Evolutionary conservation across 768 basidiomycete genomes (phyloP), one percentile per base, ranked within the genome.

Genomic region (Phanerodontia chrysosporium): DNA sequence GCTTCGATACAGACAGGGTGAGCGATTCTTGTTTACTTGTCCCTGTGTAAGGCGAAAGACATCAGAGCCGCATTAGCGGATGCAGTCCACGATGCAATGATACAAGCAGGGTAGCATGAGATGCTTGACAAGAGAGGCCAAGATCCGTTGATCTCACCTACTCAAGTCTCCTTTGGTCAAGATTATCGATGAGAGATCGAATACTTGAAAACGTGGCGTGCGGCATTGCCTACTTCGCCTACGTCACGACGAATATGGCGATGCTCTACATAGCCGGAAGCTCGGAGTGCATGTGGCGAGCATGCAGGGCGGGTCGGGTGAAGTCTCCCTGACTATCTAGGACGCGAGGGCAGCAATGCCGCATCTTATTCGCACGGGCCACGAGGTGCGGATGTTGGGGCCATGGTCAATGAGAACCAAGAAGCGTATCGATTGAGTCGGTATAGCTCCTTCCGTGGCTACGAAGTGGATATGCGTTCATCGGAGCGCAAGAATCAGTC

Each of bases 161-260:
- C n/a, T n/a, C n/a, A n/a, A n/a, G n/a, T 21, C 52, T n/a, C 21
- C 8, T 53, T 53, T 53, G 8, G 52, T 53, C 32, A 36, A n/a
- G 52, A 53, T 53, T 53, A 53, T 53, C 52, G 52, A 51, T 51
- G 29, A 16, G 21, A 32, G 49, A 32, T 51, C 28, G 30, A 13
- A 32, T 9, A 4, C 22, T n/a, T 51, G 29, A 30, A 22, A 30
- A 51, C 49, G 49, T 32, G 18, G 28, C n/a, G 28, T 51, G 49
- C 49, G 28, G 9, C 5, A 4, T n/a, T 21, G 30, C 29, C 49
- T 32, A 32, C 29, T 51, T 2, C 49, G 14, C n/a, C 49, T 51
- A 51, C 49, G 49, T 51, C 49, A 51, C 28, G 14, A 30, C 29
- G 22, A 32, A 30, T 29, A 51, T 16, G 49, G 49, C 49, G 30